These are phyloP conservation scores for Kodamaea leandrae DNA, from an alignment of 805 yeast genomes.

Conservation along the genomic window DNA sequence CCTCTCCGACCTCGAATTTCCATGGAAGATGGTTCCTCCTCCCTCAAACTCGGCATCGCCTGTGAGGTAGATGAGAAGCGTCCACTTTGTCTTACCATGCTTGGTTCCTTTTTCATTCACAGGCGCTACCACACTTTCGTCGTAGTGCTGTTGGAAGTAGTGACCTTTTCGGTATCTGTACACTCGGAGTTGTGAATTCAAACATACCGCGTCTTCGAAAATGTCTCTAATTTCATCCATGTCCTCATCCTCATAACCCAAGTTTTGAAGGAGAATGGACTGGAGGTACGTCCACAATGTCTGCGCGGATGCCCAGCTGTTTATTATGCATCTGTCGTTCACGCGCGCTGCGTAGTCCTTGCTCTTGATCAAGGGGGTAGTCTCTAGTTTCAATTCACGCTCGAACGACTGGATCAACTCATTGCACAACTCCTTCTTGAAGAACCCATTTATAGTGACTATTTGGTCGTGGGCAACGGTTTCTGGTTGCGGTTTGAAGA, in stretches of 20 bases:
- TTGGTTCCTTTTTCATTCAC: slow-evolving; percentile 20
- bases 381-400: slow-evolving; percentile 31
- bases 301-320: slow-evolving; percentile 37
- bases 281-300: slow-evolving; percentile 45
- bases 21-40: slow-evolving; percentile 58
- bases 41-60: slow-evolving; percentile 57
- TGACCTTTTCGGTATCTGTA: slow-evolving; percentile 58
- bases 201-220: slow-evolving; percentile 43
- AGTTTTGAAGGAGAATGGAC: slow-evolving; percentile 26
- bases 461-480: slow-evolving; percentile 36
- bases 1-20: slow-evolving; percentile 19
- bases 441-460: slow-evolving; percentile 38
- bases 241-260: slow-evolving; percentile 28
- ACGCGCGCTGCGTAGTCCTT: slow-evolving; percentile 56
- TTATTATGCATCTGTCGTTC: slow-evolving; percentile 49
- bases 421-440: slow-evolving; percentile 35
- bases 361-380: slow-evolving; percentile 48
- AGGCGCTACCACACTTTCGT: slow-evolving; percentile 47
- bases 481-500: slow-evolving; percentile 21
- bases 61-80: slow-evolving; percentile 54
- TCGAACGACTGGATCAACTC: slow-evolving; percentile 37
- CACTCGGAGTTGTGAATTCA: slow-evolving; percentile 55
- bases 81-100: slow-evolving; percentile 53
- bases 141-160: slow-evolving; percentile 59
- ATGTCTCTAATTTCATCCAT: slow-evolving; percentile 19